Evolutionary conservation across 2,329 filamentous ascomycete genomes (phyloP), one percentile per base, ranked within the genome.

Genomic region (Cercospora canescens): DNA sequence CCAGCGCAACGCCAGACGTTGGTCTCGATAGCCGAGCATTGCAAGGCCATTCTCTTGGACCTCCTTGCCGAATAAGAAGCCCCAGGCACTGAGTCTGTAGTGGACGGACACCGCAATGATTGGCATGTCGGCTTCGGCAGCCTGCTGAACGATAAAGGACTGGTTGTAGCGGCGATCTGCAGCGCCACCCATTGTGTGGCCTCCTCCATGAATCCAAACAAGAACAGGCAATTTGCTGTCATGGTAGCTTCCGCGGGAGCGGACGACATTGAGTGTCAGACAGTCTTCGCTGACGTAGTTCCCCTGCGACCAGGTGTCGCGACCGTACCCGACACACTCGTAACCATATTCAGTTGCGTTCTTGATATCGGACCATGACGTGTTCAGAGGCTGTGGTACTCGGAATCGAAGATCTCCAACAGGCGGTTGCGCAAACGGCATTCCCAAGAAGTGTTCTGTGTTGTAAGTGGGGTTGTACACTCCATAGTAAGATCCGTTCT

Each of bases 61-160:
- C 60, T 85, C 71, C 6, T 76, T 76, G 21, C 83, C 88, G 18
- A 87, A 85, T 26, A 91, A 76, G 77, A 94, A 93, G 0, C 91
- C 91, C 72, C 92, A 83, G 6, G 86, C 84, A 3, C 88, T 87
- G 60, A 91, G 82, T 9, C 89, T 84, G 76, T 91, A 87, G 78
- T 86, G 87, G 76, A 89, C 84, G 75, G 82, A 85, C 62, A 90
- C 82, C 21, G 82, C 85, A 35, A 91, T 79, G 54, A 90, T 76
- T 26, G 76, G 76, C 60, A 74, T 71, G 1, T 70, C 72, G 3
- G 66, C 63, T 50, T 74, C 65, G 3, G 61, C 66, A 12, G 70
- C 65, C 35, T 75, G 67, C 56, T 75, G 66, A 6, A 75, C 73
- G 59, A 75, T 74, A 64, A 73, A 75, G 9, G 72, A 70, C 52